A percentile compares a stretch with the other conserved stretches of the same genome.
Conservation (phyloP, 768 basidiomycete species). For the Psilocybe cyanescens region DNA sequence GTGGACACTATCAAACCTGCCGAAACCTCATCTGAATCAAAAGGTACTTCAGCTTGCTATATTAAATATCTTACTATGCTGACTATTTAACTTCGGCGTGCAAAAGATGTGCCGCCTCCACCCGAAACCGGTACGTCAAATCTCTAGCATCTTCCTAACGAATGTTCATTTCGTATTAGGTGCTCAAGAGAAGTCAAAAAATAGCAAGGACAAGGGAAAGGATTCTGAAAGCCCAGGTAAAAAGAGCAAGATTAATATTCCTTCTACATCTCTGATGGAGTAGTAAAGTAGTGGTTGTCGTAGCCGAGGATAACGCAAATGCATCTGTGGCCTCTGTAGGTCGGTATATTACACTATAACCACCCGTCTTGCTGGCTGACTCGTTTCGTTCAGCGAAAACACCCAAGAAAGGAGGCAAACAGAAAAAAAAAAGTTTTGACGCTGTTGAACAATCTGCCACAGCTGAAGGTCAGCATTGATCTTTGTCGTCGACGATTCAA, state of each 20-base stretch:
- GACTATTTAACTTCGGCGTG: not conserved
- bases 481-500: not conserved
- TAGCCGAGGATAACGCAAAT: not conserved
- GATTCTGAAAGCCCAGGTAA: not conserved
- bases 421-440: not conserved
- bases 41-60: not conserved
- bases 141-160: not conserved
- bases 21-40: not conserved
- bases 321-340: not conserved
- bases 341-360: not conserved
- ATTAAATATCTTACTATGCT: not conserved
- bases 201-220: not conserved
- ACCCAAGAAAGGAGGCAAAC: constrained; percentile 7
- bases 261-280: not conserved
- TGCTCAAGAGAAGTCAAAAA: not conserved
- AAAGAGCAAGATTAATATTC: not conserved
- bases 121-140: not conserved
- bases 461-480: constrained; percentile 8
- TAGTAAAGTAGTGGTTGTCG: not conserved
- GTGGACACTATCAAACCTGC: not conserved
- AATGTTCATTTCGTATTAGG: not conserved
- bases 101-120: not conserved
- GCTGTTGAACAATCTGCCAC: not conserved
- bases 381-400: not conserved
- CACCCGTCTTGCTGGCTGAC: not conserved